Base-by-base conservation (phyloP, 768 basidiomycete species). In the Heimioporus sp. region DNA sequence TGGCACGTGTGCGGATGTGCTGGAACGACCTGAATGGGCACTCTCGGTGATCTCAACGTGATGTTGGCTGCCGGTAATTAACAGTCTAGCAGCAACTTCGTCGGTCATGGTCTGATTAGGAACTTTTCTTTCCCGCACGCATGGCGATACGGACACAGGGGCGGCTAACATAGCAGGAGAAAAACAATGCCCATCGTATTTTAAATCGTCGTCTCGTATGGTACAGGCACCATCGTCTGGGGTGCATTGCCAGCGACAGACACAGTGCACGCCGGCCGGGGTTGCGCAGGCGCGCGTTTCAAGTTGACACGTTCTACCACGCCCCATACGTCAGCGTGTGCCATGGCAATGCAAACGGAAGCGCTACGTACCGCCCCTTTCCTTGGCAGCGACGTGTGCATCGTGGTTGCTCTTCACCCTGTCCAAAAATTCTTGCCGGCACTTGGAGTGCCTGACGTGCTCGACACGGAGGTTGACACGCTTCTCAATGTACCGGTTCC, bases 401-500 rank as follows among this genome's bases (percentile, higher is more conserved):
- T 79, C 80, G 56, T 90, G 89, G 80, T 98, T 98, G 60, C 78
- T 74, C 83, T 96, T 90, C 67, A 98, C 97, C 62, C 97, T 80
- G 73, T 92, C 90, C 71, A 97, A 77, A 78, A 99, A 99, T 74
- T 98, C 96, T 75, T 95, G 87, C 66, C 96, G 85, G 75, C 96
- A 98, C 76, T 92, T 92, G 64, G 95, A 98, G 83, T 98, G 96
- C 66, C 76, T 83, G 71, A 96, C 77, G 78, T 98, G 96, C 80
- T 98, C 96, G 65, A 94, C 81, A 58, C 92, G 90, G 77, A 97
- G 76, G 86, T 98, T 99, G 74, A 99, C 96, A 53, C 96, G 91
- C 82, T 99, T 99, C 80, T 98, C 94, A 52, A 99, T 76, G 86
- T 96, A 99, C 63, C 97, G 92, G 80, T 95, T 95, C 59, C 96